phyloP scores from a whole-genome alignment of 352 stramenopile genomes.

The Pythium phragmiticola region DNA sequence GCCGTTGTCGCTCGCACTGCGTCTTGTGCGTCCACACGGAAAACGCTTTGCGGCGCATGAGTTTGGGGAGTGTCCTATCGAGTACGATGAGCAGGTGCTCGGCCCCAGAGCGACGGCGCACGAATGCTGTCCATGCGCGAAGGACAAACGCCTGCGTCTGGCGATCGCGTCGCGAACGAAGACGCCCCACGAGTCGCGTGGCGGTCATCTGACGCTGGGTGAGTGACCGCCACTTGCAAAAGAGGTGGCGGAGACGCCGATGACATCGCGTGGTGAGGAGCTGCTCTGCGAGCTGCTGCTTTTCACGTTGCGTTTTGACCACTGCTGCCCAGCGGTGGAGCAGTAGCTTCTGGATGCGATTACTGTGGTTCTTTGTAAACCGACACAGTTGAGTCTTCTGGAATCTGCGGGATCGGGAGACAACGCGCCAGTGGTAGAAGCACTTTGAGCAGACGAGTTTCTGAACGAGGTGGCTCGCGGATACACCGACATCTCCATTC shows the following conservation, averaged over 20 bases:
- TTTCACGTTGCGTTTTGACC: not conserved
- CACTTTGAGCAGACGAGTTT: not conserved
- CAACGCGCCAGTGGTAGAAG: slow-evolving; percentile 3
- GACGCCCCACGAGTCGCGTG: not conserved
- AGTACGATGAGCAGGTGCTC: not conserved
- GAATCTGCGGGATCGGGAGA: not conserved
- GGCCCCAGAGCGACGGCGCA: not conserved
- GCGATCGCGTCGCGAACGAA: not conserved
- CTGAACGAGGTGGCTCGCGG: not conserved
- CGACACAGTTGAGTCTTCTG: not conserved
- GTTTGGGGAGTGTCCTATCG: not conserved
- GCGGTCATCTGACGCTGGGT: not conserved
- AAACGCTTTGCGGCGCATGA: slow-evolving; percentile 5
- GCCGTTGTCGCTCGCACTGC: not conserved
- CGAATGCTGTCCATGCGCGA: not conserved
- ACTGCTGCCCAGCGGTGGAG: not conserved
- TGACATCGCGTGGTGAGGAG: not conserved
- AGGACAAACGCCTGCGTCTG: not conserved
- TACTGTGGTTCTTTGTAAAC: not conserved
- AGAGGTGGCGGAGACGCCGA: not conserved
- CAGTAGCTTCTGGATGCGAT: not conserved
- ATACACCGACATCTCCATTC: not conserved
- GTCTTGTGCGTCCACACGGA: slow-evolving; percentile 7
- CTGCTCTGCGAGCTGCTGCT: not conserved
- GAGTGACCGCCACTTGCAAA: not conserved